Base-by-base conservation (phyloP, 179 eudicot genomes). In the Actinidia arguta region DNA sequence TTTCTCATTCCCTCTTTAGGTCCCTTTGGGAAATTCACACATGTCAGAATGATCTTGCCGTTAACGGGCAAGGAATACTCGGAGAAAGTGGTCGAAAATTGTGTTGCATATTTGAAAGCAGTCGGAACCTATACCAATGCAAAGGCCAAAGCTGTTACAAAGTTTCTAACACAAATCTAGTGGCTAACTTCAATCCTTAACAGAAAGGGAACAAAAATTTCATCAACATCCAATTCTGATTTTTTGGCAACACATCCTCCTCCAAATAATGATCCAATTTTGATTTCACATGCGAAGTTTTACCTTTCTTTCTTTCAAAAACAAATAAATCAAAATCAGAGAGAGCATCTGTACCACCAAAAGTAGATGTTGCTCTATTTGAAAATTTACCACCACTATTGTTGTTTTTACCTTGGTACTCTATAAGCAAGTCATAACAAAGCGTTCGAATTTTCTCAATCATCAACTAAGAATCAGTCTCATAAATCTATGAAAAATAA, bases 21-120 rank as follows among this genome's bases (percentile, higher is more conserved):
- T 64, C 95, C 95, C n/a, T 95, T 94, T 55, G 98, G 91, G 86
- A 95, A 93, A 79, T 90, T 95, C 69, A 92, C 88, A 0, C 92
- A 86, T 63, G 97, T 95, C 73, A 93, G 92, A 4, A 92, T 88
- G 93, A 90, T 95, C 44, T 79, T 90, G 85, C 98, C 95, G 20
- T 83, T 95, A 68, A 93, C 99, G 39, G 99, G 99, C 24, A 86
- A 88, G 66, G 92, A 91, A 62, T 95, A 94, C 83, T 83, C 98
- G 3, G 99, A 91, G 74, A 95, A 95, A 82, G 99, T 94, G 56
- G 82, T 88, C 0, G 99, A 94, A 68, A 94, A 94, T 70, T 50
- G 7, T 50, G 54, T 50, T 50, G 54, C 7, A 50, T 6, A 50
- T 50, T 50, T 12, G 9, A 50, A 50, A 12, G 54, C 11, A 50